Conservation (phyloP, 164 flowering plant genomes). For the grape (Vitis vinifera) region DNA sequence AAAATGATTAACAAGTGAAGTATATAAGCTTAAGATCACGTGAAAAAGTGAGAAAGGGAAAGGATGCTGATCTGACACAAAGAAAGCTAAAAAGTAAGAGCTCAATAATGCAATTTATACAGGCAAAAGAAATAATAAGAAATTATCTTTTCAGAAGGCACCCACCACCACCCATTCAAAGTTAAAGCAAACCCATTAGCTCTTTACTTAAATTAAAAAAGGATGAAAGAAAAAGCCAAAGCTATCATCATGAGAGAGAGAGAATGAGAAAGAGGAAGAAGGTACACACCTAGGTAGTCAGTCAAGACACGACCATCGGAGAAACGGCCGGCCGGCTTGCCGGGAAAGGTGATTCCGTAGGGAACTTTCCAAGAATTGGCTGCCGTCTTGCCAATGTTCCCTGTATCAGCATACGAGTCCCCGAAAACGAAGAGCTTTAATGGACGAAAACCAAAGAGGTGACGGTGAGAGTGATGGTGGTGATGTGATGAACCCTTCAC, state of each 20-base stretch:
- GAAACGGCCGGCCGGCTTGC: constrained; percentile 36
- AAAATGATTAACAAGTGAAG: too few relatives aligned
- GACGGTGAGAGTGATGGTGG: not conserved
- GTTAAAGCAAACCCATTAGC: too few relatives aligned
- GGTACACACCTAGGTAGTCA: constrained; percentile 32
- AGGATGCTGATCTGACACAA: constrained; percentile 13
- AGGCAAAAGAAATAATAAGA: not conserved
- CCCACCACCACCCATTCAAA: constrained; percentile 2
- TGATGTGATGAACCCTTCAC: too few relatives aligned
- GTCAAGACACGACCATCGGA: constrained; percentile 44
- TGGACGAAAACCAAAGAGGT: not conserved
- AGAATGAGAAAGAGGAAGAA: not conserved
- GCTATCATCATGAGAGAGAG: not conserved
- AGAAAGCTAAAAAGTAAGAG: not conserved
- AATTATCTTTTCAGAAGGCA: not conserved
- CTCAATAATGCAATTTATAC: constrained; percentile 1
- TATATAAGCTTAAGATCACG: not conserved
- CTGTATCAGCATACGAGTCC: constrained; percentile 40
- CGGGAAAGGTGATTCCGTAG: constrained; percentile 40
- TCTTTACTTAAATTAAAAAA: too few relatives aligned
- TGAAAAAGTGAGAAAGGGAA: constrained; percentile 3
- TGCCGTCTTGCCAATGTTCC: constrained; percentile 19
- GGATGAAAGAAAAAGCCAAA: not conserved
- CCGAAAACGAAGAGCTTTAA: constrained; percentile 34
- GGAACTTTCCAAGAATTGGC: constrained; percentile 32